Percentiles rank a stretch among this genome's conserved stretches.
phyloP scores from a whole-genome alignment of 176 grass and related monocot genomes.

The Olyra latifolia region DNA sequence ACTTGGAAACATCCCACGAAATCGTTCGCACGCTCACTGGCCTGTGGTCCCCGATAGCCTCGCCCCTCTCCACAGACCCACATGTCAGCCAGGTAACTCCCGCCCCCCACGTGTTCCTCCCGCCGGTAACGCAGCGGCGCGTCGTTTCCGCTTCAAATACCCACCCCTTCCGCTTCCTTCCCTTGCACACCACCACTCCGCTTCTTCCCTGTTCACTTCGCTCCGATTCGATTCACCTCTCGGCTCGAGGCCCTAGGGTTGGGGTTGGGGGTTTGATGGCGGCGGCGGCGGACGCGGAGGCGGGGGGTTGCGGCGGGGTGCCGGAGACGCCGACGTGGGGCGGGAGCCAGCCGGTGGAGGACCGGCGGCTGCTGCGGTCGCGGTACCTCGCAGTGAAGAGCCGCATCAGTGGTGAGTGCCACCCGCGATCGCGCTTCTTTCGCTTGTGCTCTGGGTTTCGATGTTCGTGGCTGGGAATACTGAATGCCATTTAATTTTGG shows the following conservation, averaged over 20 bases:
- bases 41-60: fast-evolving
- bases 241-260: background rate
- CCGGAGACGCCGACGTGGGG: background rate
- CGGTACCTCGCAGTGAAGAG: constrained; percentile 73
- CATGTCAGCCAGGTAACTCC: fast-evolving
- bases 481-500: background rate
- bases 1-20: background rate
- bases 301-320: background rate
- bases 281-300: background rate
- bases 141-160: constrained; percentile 28
- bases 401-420: constrained; percentile 56
- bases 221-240: background rate
- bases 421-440: background rate
- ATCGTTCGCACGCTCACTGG: fast-evolving
- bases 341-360: constrained; percentile 28
- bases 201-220: background rate
- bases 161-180: background rate
- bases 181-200: background rate
- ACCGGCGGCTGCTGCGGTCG: constrained; percentile 66
- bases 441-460: background rate
- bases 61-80: fast-evolving
- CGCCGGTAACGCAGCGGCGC: too few relatives aligned
- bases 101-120: too few relatives aligned
- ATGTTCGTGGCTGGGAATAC: background rate
- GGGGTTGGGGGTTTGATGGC: background rate